phyloP scores from a whole-genome alignment of 2,329 filamentous ascomycete genomes.

The Sordariomycetes sp. region DNA sequence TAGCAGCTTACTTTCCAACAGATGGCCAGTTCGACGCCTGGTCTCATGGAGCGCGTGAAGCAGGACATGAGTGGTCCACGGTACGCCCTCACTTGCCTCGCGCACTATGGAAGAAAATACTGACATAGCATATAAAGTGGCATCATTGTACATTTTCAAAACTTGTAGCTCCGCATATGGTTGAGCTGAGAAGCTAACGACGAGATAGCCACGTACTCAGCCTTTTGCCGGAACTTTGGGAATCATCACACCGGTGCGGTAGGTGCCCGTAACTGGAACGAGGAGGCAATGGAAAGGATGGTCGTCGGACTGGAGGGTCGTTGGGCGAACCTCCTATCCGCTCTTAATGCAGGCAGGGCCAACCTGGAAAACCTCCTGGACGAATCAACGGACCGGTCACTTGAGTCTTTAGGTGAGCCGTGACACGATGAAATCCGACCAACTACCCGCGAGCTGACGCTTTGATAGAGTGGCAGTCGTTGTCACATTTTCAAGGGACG shows the following conservation, averaged over 20 bases:
- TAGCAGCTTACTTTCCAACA: background rate
- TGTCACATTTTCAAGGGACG: constrained; percentile 9
- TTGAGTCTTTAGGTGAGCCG: background rate
- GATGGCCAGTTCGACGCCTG: background rate
- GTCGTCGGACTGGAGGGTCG: constrained; percentile 14
- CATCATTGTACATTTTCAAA: constrained; percentile 6
- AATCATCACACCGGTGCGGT: constrained; percentile 14
- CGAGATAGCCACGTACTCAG: constrained; percentile 19
- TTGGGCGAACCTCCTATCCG: constrained; percentile 14
- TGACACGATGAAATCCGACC: background rate
- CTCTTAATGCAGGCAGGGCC: background rate
- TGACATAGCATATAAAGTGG: constrained; percentile 12
- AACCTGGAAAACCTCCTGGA: background rate
- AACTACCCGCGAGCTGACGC: background rate
- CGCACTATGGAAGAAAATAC: background rate
- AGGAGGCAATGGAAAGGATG: constrained; percentile 25
- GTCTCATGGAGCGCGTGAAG: constrained; percentile 8
- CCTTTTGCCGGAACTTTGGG: constrained; percentile 28
- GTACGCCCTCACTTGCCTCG: constrained; percentile 16
- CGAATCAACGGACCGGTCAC: background rate
- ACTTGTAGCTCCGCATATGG: background rate
- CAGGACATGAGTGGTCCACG: constrained; percentile 16
- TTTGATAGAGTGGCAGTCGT: constrained; percentile 1
- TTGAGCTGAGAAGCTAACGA: constrained; percentile 4
- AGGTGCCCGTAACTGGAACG: constrained; percentile 27